Conservation (phyloP, 805 yeast genomes). For the Wickerhamia fluorescens region DNA sequence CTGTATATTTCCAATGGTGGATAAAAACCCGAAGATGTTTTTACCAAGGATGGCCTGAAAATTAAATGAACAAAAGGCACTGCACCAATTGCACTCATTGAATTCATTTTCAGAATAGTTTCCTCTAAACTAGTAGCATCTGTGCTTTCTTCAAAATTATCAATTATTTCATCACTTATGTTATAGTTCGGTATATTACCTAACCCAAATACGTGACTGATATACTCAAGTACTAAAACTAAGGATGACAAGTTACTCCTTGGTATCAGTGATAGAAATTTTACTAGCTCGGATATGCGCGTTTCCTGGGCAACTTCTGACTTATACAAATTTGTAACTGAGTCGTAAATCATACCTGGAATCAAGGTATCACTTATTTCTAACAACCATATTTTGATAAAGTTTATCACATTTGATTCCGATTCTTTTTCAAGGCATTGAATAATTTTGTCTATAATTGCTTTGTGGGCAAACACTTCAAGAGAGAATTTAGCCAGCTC, state of each 20-base stretch:
- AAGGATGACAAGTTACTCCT: constrained; percentile 34
- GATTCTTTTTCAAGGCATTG: constrained; percentile 5
- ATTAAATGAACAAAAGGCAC: constrained; percentile 36
- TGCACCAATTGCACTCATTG: constrained; percentile 30
- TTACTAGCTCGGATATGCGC: constrained; percentile 19
- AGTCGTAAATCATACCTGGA: constrained; percentile 34
- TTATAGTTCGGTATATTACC: constrained; percentile 19
- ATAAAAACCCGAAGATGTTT: constrained; percentile 29
- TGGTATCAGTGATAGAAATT: constrained; percentile 26
- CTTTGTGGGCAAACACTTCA: too few relatives aligned
- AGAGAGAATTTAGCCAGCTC: too few relatives aligned
- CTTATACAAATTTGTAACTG: too few relatives aligned
- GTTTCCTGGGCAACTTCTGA: not conserved
- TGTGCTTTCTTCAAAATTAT: constrained; percentile 1
- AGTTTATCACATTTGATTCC: constrained; percentile 17
- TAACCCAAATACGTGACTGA: constrained; percentile 18
- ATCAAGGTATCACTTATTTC: constrained; percentile 36
- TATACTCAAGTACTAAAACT: constrained; percentile 28
- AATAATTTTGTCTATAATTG: constrained; percentile 14
- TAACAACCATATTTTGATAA: constrained; percentile 33
- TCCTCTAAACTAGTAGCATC: constrained; percentile 4
- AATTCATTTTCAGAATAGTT: constrained; percentile 15
- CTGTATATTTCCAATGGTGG: constrained; percentile 29
- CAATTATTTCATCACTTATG: constrained; percentile 17
- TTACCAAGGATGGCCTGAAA: constrained; percentile 33